Base-by-base conservation (phyloP, 1,284 basidiomycete genomes). In the Volvariella volvacea region DNA sequence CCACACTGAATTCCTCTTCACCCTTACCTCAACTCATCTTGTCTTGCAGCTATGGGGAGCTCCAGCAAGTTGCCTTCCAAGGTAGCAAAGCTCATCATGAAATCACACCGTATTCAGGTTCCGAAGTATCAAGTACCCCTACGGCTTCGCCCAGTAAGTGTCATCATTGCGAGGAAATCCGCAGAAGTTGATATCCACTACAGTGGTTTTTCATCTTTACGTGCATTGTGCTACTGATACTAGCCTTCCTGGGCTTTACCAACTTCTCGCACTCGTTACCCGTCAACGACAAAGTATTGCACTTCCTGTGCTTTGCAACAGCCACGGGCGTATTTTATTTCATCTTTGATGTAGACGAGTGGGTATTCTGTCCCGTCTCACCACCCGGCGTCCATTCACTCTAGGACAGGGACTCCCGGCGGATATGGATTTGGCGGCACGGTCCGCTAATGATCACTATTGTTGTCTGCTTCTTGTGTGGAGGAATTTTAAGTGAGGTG, bases 281-380 rank as follows among this genome's bases (percentile, higher is more conserved):
- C 0, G 59, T 92, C 14, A 88, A 88, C 58, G 86, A 88, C 75
- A 92, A 92, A 65, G 55, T 92, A 10, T 65, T 92, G 21, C 92
- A 91, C 57, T 92, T 94, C 58, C 56, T 89, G 17, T 90, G 88
- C 60, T 84, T 95, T 53, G 71, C 71, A 48, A 50, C 87, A 22
- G 88, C 90, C 0, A 92, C 90, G 0, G 79, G 67, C 3, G 74
- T 91, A 4, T 92, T 92, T 63, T 94, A 91, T 62, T 87, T 88
- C 56, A 89, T 92, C 40, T 80, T 88, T 48, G 88, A 91, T 52
- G 82, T 92, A 9, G 89, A 93, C 51, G 88, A 93, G 80, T 88
- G 54, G 56, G 83, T 65, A n/a, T 28, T 12, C 6, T 30, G 43
- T 45, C 45, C 19, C 38, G 6, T 12, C 25, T 6, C 12, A 6